Conservation (phyloP, 192 early-diverging fungal species). For the Linnemannia hyalina region DNA sequence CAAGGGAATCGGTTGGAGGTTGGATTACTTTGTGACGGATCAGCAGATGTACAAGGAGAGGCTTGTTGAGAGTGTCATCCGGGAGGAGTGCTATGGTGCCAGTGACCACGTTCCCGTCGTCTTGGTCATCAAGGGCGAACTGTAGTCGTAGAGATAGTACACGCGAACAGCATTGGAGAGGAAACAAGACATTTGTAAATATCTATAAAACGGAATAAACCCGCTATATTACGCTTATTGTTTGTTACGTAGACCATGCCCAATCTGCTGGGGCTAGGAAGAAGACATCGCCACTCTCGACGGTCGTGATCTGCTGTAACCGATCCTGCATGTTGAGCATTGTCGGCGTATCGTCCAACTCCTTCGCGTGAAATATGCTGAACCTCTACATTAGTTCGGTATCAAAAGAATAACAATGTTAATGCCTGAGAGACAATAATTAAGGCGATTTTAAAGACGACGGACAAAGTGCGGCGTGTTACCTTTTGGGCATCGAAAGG, state of each 20-base stretch:
- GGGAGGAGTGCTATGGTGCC: slow-evolving; percentile 86
- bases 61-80: slow-evolving; percentile 73
- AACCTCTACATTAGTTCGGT: slow-evolving; percentile 14
- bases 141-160: slow-evolving; percentile 5
- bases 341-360: slow-evolving; percentile 15
- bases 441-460: neutral
- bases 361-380: slow-evolving; percentile 46
- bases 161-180: too few species aligned
- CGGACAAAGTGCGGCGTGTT: neutral
- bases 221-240: neutral
- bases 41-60: slow-evolving; percentile 65
- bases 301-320: slow-evolving; percentile 9
- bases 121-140: slow-evolving; percentile 63
- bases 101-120: slow-evolving; percentile 91
- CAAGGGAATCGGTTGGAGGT: slow-evolving; percentile 84
- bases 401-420: too few species aligned
- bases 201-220: neutral
- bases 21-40: slow-evolving; percentile 89
- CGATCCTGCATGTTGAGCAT: slow-evolving; percentile 30
- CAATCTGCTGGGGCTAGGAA: slow-evolving; percentile 40
- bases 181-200: too few species aligned
- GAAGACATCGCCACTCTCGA: slow-evolving; percentile 44
- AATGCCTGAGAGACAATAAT: neutral
- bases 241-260: slow-evolving; percentile 2
- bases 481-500: slow-evolving; percentile 49